Base-by-base conservation (phyloP, 768 basidiomycete species). In the Ramaria rubella region DNA sequence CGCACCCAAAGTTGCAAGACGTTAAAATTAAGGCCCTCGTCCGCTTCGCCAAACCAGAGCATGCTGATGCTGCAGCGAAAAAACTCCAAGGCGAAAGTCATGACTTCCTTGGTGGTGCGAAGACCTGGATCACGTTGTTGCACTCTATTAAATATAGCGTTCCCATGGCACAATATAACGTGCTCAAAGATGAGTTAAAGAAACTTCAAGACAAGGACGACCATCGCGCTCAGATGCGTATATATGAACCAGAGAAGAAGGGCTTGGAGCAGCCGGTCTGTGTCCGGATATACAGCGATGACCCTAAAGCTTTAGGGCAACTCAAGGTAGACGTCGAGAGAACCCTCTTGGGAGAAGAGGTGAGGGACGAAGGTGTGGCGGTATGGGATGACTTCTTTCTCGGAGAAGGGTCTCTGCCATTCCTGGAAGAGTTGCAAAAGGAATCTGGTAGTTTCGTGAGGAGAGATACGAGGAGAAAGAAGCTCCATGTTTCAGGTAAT, bases 331-430 rank as follows among this genome's bases (percentile, higher is more conserved):
- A 82, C 59, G 74, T 88, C 21, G 85, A 87, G 63, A 73, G 73
- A n/a, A 70, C 85, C 11, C 63, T 85, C 0, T 77, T 75, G 2
- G 87, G 88, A 1, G 84, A 90, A 60, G 69, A 77, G 2, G 65
- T 87, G 31, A 73, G 68, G 26, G 62, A 77, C 17, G 75, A 81
- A 44, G 80, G 76, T 27, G 77, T 77, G 38, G 69, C 74, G 1
- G 69, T 79, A 7, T 91, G 87, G 87, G 83, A 90, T 58, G 70
- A 74, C 3, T 89, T 80, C 67, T 84, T 91, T 58, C 63, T 64
- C 21, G 60, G 72, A 4, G 57, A 61, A 0, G 67, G 68, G 5
- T 86, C 86, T 0, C 38, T 46, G 0, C 21, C 14, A 0, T 88
- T 77, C 64, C 52, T 90, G 46, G 61, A 69, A 0, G 65, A 71